Base-by-base conservation (phyloP, 805 yeast genomes). In the Candida sonorensis region DNA sequence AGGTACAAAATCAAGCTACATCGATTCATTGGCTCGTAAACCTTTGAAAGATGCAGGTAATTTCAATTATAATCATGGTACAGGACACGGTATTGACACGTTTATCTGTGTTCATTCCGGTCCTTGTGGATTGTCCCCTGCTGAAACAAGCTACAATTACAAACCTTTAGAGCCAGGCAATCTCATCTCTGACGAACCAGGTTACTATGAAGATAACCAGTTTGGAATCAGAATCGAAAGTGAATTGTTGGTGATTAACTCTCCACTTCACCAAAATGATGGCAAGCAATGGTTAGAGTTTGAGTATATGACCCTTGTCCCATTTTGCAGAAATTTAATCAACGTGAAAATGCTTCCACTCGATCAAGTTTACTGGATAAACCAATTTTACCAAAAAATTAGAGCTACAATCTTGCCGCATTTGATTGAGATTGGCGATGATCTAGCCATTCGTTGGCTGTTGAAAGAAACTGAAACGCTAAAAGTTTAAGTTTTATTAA, bases 41-140 rank as follows among this genome's bases (percentile, higher is more conserved):
- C 79, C 74, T 32, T 61, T 92, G 38, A 83, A 94, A 87, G 64
- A 74, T 24, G 67, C 75, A 32, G 97, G 97, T 0, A 23, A 23
- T 13, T 63, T 85, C 30, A 92, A 84, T 53, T 92, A 83, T 54
- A 74, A 79, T 41, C 98, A 92, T 57, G 97, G 98, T 8, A 86
- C 97, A 0, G 96, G 97, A 2, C 98, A 92, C 57, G 98, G 98
- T 4, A 82, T 92, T n/a, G 97, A 96, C 2, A 70, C 88, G 14
- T 90, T 70, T 53, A 74, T 94, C 28, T 81, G 81, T 54, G 97
- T 92, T 12, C 98, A 92, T 55, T 96, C 94, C 51, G 92, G 94
- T 0, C 97, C 97, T 1, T 70, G 90, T 34, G 94, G 88, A 11
- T 76, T 92, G 38, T 84, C 81, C 37, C 57, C 59, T 10, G 23